phyloP scores from a whole-genome alignment of 2,329 filamentous ascomycete species.

The Xylaria digitata region DNA sequence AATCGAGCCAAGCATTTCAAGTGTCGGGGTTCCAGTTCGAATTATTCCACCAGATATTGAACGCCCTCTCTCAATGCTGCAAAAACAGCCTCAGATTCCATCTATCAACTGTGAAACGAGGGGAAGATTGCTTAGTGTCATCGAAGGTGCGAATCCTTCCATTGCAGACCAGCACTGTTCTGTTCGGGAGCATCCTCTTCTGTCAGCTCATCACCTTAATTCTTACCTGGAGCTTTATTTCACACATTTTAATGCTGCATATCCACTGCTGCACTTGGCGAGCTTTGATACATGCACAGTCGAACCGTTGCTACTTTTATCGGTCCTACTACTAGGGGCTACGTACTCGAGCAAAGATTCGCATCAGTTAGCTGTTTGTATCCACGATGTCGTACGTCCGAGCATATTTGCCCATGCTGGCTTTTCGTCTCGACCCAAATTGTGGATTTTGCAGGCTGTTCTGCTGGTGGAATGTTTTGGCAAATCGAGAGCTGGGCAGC shows the following conservation, averaged over 20 bases:
- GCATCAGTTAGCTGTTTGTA: slow-evolving; percentile 69
- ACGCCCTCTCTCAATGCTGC: slow-evolving; percentile 18
- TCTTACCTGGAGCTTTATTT: slow-evolving; percentile 70
- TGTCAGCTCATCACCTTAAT: slow-evolving; percentile 64
- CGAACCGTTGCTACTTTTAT: slow-evolving; percentile 64
- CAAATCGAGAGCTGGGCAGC: slow-evolving; percentile 70
- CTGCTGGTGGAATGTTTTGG: slow-evolving; percentile 73
- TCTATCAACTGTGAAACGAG: slow-evolving; percentile 5
- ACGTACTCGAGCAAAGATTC: slow-evolving; percentile 69
- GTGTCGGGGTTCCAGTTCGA: neutral
- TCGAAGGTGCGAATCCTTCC: slow-evolving; percentile 61
- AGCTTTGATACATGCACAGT: slow-evolving; percentile 64
- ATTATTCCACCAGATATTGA: slow-evolving; percentile 18
- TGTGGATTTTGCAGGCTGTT: slow-evolving; percentile 72
- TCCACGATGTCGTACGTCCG: slow-evolving; percentile 69
- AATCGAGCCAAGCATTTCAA: neutral
- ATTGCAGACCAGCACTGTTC: slow-evolving; percentile 60
- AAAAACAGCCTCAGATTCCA: slow-evolving; percentile 8
- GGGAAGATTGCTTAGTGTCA: slow-evolving; percentile 44
- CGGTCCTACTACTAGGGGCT: slow-evolving; percentile 69
- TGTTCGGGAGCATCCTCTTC: slow-evolving; percentile 61
- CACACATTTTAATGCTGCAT: slow-evolving; percentile 68
- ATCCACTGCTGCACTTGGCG: slow-evolving; percentile 68
- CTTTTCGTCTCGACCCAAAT: slow-evolving; percentile 67
- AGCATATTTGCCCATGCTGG: slow-evolving; percentile 68